Base-by-base conservation (phyloP, 2,329 filamentous ascomycete species). In the Zymoseptoria crescenta region DNA sequence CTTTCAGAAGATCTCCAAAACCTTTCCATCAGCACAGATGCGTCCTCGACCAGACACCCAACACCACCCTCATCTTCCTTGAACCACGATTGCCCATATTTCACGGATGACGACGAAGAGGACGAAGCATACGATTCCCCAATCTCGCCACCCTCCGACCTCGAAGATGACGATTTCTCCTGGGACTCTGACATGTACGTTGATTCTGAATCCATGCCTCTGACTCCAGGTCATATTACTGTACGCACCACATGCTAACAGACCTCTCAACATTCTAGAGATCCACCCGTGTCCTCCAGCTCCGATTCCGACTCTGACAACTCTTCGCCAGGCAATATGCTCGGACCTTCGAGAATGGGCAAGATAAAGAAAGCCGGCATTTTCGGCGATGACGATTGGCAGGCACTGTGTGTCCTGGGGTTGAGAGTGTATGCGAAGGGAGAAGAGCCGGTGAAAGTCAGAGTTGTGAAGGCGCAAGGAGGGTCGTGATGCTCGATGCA, bases 381-480 rank as follows among this genome's bases (percentile, higher is more conserved):
- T 41, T 78, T 79, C 56, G 75, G 73, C 49, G 73, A 74, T 19
- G 78, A 81, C 60, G 81, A 81, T 0, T 86, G 83, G 83, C 84
- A 85, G 65, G 83, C 83, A 0, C 77, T 84, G 0, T 83, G 81
- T 61, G 81, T 85, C 16, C 77, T 85, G 4, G 83, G 83, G 0
- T 69, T 86, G 29, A 74, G 81, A 5, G 82, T 86, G 0, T 85
- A 83, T 65, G 79, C 77, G 8, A 56, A 62, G 55, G 77, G 81
- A 60, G 79, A 82, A 0, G 74, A 75, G 28, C 35, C 35, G 3
- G 76, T 84, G 41, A 77, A 73, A 2, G 76, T 86, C 19, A 75
- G 80, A 62, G 81, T 84, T 8, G 72, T 81, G n/a, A 77, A 75
- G 56, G 74, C 76, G 7, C 71, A 75, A 52, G 70, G 76, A 24